A percentile compares a stretch with the other conserved stretches of the same genome.
phyloP scores from a whole-genome alignment of 495 filamentous ascomycete genomes.

The Hypoxylon rickii region DNA sequence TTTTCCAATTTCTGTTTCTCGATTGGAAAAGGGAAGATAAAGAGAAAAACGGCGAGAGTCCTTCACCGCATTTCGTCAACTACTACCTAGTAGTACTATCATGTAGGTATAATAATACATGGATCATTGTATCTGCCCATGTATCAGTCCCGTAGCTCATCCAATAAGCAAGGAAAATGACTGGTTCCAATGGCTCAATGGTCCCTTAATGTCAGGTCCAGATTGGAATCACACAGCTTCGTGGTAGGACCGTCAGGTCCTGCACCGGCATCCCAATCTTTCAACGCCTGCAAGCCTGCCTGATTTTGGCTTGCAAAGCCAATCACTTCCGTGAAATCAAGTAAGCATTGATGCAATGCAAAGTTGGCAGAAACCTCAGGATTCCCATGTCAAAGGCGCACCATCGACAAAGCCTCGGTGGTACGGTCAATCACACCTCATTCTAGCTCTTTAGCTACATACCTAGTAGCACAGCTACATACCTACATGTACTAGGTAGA shows the following conservation, averaged over 20 bases:
- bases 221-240: slow-evolving; percentile 2
- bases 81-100: too few relatives aligned
- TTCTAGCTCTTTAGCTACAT: slow-evolving; percentile 1
- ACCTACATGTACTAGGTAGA: too few relatives aligned
- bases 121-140: slow-evolving; percentile 2
- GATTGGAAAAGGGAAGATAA: slow-evolving; percentile 12
- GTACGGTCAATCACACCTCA: slow-evolving; percentile 27
- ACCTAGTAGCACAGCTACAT: too few relatives aligned
- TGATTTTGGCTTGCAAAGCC: slow-evolving; percentile 10
- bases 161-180: slow-evolving; percentile 8
- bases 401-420: slow-evolving; percentile 16
- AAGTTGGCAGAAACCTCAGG: neutral
- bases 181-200: neutral
- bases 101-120: too few relatives aligned
- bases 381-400: slow-evolving; percentile 17
- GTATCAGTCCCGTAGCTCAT: slow-evolving; percentile 10
- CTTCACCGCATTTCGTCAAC: slow-evolving; percentile 33
- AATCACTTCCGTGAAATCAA: slow-evolving; percentile 4
- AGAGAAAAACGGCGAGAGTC: too few relatives aligned
- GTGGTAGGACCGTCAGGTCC: neutral
- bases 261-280: neutral
- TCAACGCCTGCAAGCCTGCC: slow-evolving; percentile 26
- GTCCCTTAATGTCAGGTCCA: too few relatives aligned
- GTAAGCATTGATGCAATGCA: neutral
- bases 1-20: slow-evolving; percentile 9